Base-by-base conservation (phyloP, 2,329 filamentous ascomycete species). In the Didymella lethalis region DNA sequence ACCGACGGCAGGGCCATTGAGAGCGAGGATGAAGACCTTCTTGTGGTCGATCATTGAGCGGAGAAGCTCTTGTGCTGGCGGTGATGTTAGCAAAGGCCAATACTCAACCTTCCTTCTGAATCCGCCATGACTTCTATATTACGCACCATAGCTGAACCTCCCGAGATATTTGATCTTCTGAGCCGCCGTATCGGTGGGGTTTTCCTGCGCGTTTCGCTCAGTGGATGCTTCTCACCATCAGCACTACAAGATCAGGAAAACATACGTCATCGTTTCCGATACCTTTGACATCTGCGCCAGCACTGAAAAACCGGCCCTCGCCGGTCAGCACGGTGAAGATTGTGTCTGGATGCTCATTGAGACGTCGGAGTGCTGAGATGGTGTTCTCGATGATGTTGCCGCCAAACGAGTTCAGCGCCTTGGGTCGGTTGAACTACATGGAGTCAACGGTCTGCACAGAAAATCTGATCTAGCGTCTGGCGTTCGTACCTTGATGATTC, bases 321-420 rank as follows among this genome's bases (percentile, higher is more conserved):
- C 82, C 82, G 0, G 81, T 84, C 11, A 83, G 61, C 1, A 84
- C 81, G 1, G 82, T 84, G 64, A 84, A 83, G 14, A 83, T 68
- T 5, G 82, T 84, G 38, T 80, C 76, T 3, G 81, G 81, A 61
- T 83, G 75, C 32, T 80, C 75, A 62, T 83, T 77, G 4, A 83
- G 72, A 34, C 78, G 75, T 57, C 81, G 71, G 1, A 83, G 68
- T 0, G 80, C 81, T 4, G 70, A 72, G 25, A 83, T 77, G 7
- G 75, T 75, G 46, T 83, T 80, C 4, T 71, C 44, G 45, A 82
- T 75, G 7, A 84, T 59, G 49, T 77, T 80, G 14, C 79, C 80
- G 36, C 80, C 79, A 48, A 83, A 83, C 1, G 81, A 77, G 67
- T 83, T 83, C 40, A 83, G 76, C 2, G 73, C 68, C 64, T 80